Conservation (phyloP, 2,329 filamentous ascomycete genomes). For the Orbilia quercus region DNA sequence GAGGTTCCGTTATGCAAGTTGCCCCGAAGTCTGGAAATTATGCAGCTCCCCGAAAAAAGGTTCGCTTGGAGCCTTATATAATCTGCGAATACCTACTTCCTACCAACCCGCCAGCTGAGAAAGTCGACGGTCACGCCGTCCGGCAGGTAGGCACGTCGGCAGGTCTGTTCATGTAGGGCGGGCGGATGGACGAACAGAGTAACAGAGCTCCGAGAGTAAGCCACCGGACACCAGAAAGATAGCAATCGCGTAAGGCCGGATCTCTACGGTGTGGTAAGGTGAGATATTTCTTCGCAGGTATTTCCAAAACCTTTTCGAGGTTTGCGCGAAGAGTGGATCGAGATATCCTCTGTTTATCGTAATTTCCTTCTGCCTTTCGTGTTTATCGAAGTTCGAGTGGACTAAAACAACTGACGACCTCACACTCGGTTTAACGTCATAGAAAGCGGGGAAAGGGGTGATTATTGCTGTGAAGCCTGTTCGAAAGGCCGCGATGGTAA, state of each 20-base stretch:
- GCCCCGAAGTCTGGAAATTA: conserved; percentile 38
- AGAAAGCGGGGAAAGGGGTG: conserved; percentile 26
- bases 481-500: conserved; percentile 43
- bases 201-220: conserved; percentile 47
- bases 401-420: conserved; percentile 47
- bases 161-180: conserved; percentile 10
- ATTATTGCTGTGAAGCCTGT: conserved; percentile 38
- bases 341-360: conserved; percentile 49
- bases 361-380: conserved; percentile 22
- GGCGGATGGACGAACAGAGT: conserved; percentile 16
- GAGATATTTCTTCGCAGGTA: conserved; percentile 40
- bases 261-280: conserved; percentile 33
- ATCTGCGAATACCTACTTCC: conserved; percentile 19
- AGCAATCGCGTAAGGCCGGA: conserved; percentile 47
- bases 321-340: conserved; percentile 30
- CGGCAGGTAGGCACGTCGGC: conserved; percentile 4
- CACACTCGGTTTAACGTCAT: conserved; percentile 51
- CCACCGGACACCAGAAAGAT: conserved; percentile 47
- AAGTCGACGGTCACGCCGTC: conserved; percentile 48
- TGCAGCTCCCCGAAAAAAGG: conserved; percentile 50
- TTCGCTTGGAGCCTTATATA: conserved; percentile 56
- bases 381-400: too few relatives aligned
- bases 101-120: conserved; percentile 40
- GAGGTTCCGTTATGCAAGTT: conserved; percentile 52
- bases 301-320: conserved; percentile 19